Percentiles rank a stretch among this genome's conserved stretches.
Evolutionary conservation across 2,329 filamentous ascomycete species (phyloP).

Genomic region (Alternaria triticina): DNA sequence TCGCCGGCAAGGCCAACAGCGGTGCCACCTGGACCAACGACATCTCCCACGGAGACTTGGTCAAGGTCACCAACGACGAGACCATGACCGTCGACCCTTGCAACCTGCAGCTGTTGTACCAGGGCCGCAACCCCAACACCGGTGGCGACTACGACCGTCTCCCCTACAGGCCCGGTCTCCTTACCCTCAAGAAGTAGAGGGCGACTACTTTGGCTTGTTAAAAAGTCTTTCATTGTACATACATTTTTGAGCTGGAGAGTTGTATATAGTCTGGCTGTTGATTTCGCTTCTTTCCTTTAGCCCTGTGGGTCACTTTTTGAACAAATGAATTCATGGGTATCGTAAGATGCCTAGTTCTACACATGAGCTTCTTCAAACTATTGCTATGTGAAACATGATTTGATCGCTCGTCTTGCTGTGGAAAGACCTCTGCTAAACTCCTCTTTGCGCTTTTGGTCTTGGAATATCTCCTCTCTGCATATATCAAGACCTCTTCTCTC

Average conservation of each 20-base stretch:
- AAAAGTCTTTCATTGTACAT: slow-evolving; percentile 10
- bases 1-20: slow-evolving; percentile 71
- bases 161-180: slow-evolving; percentile 61
- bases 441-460: background rate
- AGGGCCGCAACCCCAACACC: slow-evolving; percentile 58
- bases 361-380: background rate
- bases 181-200: slow-evolving; percentile 10
- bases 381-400: slow-evolving; percentile 7
- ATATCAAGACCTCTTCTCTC: slow-evolving; percentile 17
- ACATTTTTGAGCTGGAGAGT: slow-evolving; percentile 2
- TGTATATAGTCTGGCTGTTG: slow-evolving; percentile 8
- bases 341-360: background rate
- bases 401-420: background rate
- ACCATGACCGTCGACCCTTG: slow-evolving; percentile 69
- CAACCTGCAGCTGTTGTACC: slow-evolving; percentile 70
- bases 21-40: slow-evolving; percentile 71
- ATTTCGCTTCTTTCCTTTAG: background rate
- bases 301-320: background rate
- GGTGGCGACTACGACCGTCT: slow-evolving; percentile 57
- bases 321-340: background rate
- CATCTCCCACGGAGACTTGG: slow-evolving; percentile 69
- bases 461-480: slow-evolving; percentile 11
- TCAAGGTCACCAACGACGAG: slow-evolving; percentile 64
- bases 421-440: background rate
- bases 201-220: background rate